A percentile compares a stretch with the other conserved stretches of the same genome.
Evolutionary conservation across 129 eudicot genomes (phyloP).

Genomic region (Arctium lappa): DNA sequence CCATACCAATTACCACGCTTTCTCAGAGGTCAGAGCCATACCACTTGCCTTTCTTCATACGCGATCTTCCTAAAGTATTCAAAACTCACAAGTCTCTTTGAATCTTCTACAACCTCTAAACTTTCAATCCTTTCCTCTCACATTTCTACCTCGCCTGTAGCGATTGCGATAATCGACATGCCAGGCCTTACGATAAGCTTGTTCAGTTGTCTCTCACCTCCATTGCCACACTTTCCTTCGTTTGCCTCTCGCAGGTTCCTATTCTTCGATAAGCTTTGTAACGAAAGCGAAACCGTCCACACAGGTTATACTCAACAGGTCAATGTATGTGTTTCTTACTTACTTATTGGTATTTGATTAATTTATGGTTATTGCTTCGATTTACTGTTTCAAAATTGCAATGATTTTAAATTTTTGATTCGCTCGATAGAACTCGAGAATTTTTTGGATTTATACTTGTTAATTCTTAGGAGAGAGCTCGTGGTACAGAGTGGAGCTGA

Average conservation of each 20-base stretch:
- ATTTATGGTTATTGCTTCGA: background rate
- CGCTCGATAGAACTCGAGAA: background rate
- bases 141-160: constrained; percentile 68
- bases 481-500: constrained; percentile 6
- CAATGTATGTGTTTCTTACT: constrained; percentile 45
- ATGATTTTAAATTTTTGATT: background rate
- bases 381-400: too few species aligned
- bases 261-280: constrained; percentile 77
- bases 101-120: too few species aligned
- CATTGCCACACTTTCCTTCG: constrained; percentile 80
- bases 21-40: too few species aligned
- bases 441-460: background rate
- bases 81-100: too few species aligned
- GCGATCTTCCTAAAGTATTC: too few species aligned
- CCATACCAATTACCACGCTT: too few species aligned
- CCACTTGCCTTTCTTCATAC: too few species aligned
- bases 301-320: constrained; percentile 58
- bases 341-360: background rate
- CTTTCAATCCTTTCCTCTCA: constrained; percentile 41
- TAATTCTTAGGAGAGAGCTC: background rate
- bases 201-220: constrained; percentile 75
- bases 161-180: constrained; percentile 59
- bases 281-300: constrained; percentile 77
- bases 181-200: constrained; percentile 57
- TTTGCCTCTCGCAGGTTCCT: constrained; percentile 68